phyloP scores from a whole-genome alignment of 148 eudicot species.

The Arbutus unedo region DNA sequence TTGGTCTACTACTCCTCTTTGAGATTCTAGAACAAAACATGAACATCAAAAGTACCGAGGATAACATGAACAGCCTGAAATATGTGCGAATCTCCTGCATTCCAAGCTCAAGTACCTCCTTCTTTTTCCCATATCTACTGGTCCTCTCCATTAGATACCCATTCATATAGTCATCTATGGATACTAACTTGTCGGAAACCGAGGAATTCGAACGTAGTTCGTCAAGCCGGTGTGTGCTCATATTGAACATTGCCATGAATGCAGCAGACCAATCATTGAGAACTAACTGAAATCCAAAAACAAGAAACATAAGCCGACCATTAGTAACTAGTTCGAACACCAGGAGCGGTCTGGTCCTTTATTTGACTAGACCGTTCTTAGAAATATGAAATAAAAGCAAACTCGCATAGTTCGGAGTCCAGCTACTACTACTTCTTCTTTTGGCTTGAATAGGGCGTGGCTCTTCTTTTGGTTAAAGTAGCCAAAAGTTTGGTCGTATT shows the following conservation, averaged over 20 bases:
- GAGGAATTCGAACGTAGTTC: slow-evolving; percentile 35
- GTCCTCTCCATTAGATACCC: slow-evolving; percentile 82
- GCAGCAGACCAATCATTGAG: slow-evolving; percentile 90
- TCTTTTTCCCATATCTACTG: slow-evolving; percentile 81
- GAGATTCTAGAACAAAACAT: slow-evolving; percentile 95
- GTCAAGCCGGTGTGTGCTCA: slow-evolving; percentile 56
- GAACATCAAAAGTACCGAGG: slow-evolving; percentile 84
- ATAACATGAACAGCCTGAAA: slow-evolving; percentile 81
- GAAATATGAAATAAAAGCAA: no score
- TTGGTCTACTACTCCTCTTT: slow-evolving; percentile 77
- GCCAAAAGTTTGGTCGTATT: not conserved
- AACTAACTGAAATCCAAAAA: slow-evolving; percentile 60
- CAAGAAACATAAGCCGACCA: not conserved
- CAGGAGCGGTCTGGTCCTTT: no score
- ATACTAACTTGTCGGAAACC: slow-evolving; percentile 48
- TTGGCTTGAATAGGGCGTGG: no score
- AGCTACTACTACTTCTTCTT: no score
- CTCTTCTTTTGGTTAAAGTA: no score
- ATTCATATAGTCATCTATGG: slow-evolving; percentile 84
- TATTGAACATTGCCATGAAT: slow-evolving; percentile 68
- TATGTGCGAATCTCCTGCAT: slow-evolving; percentile 88
- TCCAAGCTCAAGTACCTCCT: slow-evolving; percentile 89
- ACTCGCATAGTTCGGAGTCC: no score
- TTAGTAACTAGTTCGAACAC: no score
- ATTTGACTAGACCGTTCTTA: no score